Evolutionary conservation across 1,284 basidiomycete genomes (phyloP).

Genomic region (Kalmanozyma brasiliensis): DNA sequence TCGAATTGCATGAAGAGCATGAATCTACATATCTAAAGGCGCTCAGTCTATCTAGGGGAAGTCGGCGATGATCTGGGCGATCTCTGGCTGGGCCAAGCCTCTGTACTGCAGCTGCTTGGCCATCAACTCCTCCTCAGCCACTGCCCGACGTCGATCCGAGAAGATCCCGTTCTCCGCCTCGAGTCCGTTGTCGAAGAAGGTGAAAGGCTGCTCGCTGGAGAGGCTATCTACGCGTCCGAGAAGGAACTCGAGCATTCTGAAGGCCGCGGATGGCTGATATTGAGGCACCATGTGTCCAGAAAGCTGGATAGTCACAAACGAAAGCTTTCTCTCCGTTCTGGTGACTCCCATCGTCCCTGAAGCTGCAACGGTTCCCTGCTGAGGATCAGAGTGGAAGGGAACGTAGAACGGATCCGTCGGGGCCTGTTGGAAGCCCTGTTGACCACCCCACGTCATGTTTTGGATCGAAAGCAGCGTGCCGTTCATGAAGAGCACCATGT

Average conservation of each 20-base stretch:
- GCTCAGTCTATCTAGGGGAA: background rate
- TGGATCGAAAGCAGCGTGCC: constrained; percentile 58
- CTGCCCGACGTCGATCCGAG: background rate
- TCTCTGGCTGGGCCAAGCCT: constrained; percentile 22
- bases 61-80: constrained; percentile 34
- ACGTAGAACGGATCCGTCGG: constrained; percentile 48
- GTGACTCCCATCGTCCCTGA: constrained; percentile 40
- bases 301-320: constrained; percentile 48
- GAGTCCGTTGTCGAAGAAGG: constrained; percentile 27
- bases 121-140: constrained; percentile 3
- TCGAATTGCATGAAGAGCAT: no score
- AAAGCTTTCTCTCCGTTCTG: constrained; percentile 57
- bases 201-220: constrained; percentile 21
- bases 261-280: constrained; percentile 56
- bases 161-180: constrained; percentile 8
- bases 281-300: constrained; percentile 62
- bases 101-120: constrained; percentile 18
- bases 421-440: constrained; percentile 59
- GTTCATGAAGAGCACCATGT: constrained; percentile 58
- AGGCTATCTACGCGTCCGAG: constrained; percentile 53
- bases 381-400: constrained; percentile 25
- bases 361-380: constrained; percentile 22
- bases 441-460: constrained; percentile 64
- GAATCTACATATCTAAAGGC: no score
- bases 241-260: constrained; percentile 57